Evolutionary conservation across 768 basidiomycete species (phyloP), one percentile per base, ranked within the genome.

Genomic region (Coprinellus aureogranulatus): DNA sequence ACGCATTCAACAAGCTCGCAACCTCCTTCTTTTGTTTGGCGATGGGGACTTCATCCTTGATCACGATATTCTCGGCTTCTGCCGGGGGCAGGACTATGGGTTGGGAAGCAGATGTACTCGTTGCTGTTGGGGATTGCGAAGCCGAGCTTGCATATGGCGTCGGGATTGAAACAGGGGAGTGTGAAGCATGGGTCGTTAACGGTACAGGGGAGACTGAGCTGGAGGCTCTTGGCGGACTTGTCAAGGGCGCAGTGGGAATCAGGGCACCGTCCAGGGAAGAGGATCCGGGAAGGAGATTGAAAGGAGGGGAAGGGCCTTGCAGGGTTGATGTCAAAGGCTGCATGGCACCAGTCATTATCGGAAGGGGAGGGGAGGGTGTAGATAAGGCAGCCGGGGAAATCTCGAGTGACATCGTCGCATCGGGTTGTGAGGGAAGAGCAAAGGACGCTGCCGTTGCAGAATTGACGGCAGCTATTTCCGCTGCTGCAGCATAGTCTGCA

Each of bases 191-290:
- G 4, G 48, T 34, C 25, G 42, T 14, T 9, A 40, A 16, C 16
- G 51, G 41, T 25, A 58, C 51, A 18, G 57, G 57, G 3, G 57
- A 58, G 11, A 58, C 40, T 4, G 56, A 57, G 27, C 27, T 27
- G 27, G 18, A 30, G 34, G 41, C 31, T 8, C 51, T 25, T 16
- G 50, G 28, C 18, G 50, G 57, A 31, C 57, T 58, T 2, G 57
- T 53, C 12, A 58, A 22, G 3, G 50, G 28, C 45, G 62, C 67
- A 34, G 70, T 63, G 26, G 73, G 74, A 61, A 78, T 77, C 50
- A 81, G 72, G 23, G 79, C 76, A 52, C 77, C 73, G 44, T 78
- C 77, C 20, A 80, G 70, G 26, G 81, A 78, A 0, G 78, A 79
- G 18, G 75, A 67, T 6, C 34, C 34, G 34, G 8, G 8, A 16